Evolutionary conservation across 306 rosid genomes (phyloP).

Genomic region (Quercus mongolica): DNA sequence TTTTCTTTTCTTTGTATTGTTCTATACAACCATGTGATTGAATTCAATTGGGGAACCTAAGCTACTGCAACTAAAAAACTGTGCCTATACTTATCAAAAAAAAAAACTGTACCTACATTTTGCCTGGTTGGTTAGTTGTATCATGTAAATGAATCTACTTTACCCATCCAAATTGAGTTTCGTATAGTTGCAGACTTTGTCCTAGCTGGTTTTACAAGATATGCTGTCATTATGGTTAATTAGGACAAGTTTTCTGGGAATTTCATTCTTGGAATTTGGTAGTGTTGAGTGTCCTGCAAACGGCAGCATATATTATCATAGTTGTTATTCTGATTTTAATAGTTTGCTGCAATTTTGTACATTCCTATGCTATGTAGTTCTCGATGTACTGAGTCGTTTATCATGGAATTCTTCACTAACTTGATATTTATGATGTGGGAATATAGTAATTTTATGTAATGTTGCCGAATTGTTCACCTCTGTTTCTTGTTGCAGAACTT

Average conservation of each 20-base stretch:
- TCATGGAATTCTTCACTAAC: background rate
- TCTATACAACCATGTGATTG: too few relatives aligned
- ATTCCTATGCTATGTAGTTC: background rate
- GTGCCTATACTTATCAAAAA: too few relatives aligned
- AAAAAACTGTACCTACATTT: too few relatives aligned
- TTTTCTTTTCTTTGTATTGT: too few relatives aligned
- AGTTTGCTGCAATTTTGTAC: too few relatives aligned
- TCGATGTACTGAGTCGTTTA: background rate
- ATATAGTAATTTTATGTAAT: background rate
- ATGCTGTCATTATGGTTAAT: background rate
- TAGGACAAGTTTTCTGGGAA: background rate
- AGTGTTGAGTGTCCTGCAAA: background rate
- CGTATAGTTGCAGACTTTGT: background rate
- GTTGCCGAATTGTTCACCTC: background rate
- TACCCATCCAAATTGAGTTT: background rate
- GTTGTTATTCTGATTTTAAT: background rate
- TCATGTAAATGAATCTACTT: background rate
- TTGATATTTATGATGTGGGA: background rate
- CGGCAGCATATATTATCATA: background rate
- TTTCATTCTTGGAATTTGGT: background rate
- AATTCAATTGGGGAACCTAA: too few relatives aligned
- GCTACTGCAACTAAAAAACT: too few relatives aligned
- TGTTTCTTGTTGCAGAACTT: conserved; percentile 59
- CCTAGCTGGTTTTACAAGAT: background rate
- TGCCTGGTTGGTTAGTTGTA: background rate